Evolutionary conservation across 2,329 filamentous ascomycete species (phyloP).

Genomic region (Pezicula rhizophila): DNA sequence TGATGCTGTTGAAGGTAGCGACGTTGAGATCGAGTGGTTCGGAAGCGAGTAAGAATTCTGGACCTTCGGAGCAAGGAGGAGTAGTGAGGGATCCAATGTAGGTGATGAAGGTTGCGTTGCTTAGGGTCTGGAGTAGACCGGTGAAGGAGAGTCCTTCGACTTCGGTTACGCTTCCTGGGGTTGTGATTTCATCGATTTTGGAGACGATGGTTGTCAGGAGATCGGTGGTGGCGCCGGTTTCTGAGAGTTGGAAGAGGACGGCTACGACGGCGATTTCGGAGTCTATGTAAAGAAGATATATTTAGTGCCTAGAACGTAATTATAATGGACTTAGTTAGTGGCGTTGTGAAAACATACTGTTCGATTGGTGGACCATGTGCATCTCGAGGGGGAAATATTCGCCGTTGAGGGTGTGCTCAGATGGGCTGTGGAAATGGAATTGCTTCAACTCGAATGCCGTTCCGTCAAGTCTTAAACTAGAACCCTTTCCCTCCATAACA

Average conservation of each 20-base stretch:
- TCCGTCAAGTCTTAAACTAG: constrained; percentile 4
- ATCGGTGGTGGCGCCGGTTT: constrained; percentile 31
- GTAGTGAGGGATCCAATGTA: constrained; percentile 58
- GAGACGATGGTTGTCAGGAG: constrained; percentile 31
- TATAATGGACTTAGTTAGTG: too few species aligned
- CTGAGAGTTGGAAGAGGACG: constrained; percentile 33
- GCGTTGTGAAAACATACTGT: constrained; percentile 11
- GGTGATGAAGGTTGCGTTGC: constrained; percentile 15
- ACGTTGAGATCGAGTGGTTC: constrained; percentile 41
- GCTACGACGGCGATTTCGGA: constrained; percentile 24
- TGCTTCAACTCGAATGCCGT: constrained; percentile 29
- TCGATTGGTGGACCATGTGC: constrained; percentile 35
- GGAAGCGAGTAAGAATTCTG: constrained; percentile 46
- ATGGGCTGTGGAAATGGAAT: constrained; percentile 56
- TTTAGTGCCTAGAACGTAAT: too few species aligned
- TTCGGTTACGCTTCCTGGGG: constrained; percentile 10
- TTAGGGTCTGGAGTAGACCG: constrained; percentile 3
- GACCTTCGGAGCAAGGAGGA: constrained; percentile 53
- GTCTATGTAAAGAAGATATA: constrained; percentile 5
- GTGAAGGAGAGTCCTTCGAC: constrained; percentile 9
- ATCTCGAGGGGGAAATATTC: constrained; percentile 35
- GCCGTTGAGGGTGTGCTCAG: constrained; percentile 48
- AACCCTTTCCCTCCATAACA: constrained; percentile 13
- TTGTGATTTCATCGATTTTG: constrained; percentile 4
- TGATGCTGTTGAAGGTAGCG: constrained; percentile 43